Conservation (phyloP, 2,329 filamentous ascomycete species). For the Xylaria sp. region DNA sequence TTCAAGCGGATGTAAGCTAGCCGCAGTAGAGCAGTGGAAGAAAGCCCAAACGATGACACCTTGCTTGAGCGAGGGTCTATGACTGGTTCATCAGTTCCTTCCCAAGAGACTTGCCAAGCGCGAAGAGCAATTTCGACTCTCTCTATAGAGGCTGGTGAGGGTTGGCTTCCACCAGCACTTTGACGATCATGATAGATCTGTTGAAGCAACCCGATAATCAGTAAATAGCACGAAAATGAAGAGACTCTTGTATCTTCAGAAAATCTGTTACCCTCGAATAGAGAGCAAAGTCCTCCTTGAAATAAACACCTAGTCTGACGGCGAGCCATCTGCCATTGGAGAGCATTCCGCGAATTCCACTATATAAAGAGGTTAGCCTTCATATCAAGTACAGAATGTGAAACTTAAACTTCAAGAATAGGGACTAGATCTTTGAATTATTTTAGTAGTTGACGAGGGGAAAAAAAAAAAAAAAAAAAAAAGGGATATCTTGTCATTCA, state of each 20-base stretch:
- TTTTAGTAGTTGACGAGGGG: background rate
- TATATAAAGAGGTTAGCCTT: slow-evolving; percentile 50
- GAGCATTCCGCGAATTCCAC: slow-evolving; percentile 64
- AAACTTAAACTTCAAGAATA: background rate
- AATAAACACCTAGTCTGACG: slow-evolving; percentile 42
- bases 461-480: too few species aligned
- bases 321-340: slow-evolving; percentile 59
- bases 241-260: slow-evolving; percentile 53
- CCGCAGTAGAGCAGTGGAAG: slow-evolving; percentile 49
- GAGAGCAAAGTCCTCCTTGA: slow-evolving; percentile 50
- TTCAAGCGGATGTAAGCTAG: slow-evolving; percentile 41
- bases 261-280: slow-evolving; percentile 43
- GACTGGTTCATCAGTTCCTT: slow-evolving; percentile 62
- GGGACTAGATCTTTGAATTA: background rate
- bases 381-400: background rate
- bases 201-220: slow-evolving; percentile 65
- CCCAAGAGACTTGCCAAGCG: slow-evolving; percentile 65
- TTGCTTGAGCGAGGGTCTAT: slow-evolving; percentile 64
- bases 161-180: slow-evolving; percentile 30
- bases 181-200: slow-evolving; percentile 64
- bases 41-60: slow-evolving; percentile 64
- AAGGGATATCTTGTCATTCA: too few species aligned
- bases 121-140: slow-evolving; percentile 59
- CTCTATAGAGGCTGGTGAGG: slow-evolving; percentile 54
- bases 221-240: slow-evolving; percentile 64